Evolutionary conservation across 805 yeast species (phyloP).

Genomic region (Pichia thaimueangensis): DNA sequence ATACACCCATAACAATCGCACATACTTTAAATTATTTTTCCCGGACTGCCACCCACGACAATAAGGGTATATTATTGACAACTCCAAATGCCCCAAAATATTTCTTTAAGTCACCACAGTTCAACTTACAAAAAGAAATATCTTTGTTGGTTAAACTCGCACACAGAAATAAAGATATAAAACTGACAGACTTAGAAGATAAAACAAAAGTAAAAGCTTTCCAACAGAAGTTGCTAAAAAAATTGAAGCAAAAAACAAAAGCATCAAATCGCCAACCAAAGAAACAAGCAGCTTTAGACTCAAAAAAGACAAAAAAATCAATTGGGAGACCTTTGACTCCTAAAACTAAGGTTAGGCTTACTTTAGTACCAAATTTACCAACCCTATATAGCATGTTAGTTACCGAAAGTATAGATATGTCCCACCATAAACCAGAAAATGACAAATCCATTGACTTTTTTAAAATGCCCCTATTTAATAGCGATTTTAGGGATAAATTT

Average conservation of each 20-base stretch:
- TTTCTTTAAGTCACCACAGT: slow-evolving; percentile 1
- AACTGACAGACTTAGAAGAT: slow-evolving; percentile 7
- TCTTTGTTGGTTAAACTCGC: slow-evolving; percentile 8
- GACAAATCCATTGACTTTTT: background rate
- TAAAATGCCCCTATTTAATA: background rate
- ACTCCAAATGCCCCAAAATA: slow-evolving; percentile 2
- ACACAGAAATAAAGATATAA: slow-evolving; percentile 11
- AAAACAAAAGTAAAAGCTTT: background rate
- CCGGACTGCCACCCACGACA: background rate
- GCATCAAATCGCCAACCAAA: background rate
- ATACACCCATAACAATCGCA: too few relatives aligned
- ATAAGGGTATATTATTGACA: background rate
- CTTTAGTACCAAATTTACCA: slow-evolving; percentile 39
- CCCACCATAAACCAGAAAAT: background rate
- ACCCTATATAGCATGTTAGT: slow-evolving; percentile 39
- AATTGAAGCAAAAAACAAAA: slow-evolving; percentile 4
- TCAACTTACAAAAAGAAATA: slow-evolving; percentile 2
- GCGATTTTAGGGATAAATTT: slow-evolving; percentile 4
- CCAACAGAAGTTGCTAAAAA: slow-evolving; percentile 6
- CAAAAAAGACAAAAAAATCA: slow-evolving; percentile 13
- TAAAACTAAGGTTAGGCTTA: slow-evolving; percentile 43
- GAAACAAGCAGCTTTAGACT: background rate
- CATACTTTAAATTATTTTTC: too few relatives aligned
- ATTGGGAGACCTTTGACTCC: slow-evolving; percentile 44
- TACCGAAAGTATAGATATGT: slow-evolving; percentile 19